phyloP scores from a whole-genome alignment of 805 yeast genomes.

The Maudiozyma bulderi region DNA sequence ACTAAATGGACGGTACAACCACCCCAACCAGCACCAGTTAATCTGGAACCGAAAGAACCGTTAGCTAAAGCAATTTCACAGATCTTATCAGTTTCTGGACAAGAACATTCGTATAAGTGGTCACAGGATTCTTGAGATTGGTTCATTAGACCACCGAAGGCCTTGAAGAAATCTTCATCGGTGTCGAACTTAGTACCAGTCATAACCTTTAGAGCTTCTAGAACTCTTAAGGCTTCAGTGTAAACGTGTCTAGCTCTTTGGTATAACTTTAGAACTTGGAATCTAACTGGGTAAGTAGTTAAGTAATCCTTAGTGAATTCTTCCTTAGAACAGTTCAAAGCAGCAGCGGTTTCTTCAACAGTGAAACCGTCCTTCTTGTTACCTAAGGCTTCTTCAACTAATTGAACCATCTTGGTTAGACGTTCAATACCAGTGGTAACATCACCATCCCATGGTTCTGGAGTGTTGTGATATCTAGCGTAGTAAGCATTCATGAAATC shows the following conservation, averaged over 20 bases:
- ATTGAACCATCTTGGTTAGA: conserved; percentile 33
- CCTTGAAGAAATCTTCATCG: conserved; percentile 29
- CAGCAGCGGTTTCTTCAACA: conserved; percentile 37
- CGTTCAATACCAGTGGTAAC: conserved; percentile 34
- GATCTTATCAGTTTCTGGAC: conserved; percentile 43
- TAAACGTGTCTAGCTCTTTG: conserved; percentile 54
- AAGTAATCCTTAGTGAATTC: conserved; percentile 38
- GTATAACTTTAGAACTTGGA: conserved; percentile 42
- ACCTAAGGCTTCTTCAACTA: conserved; percentile 37
- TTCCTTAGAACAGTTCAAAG: conserved; percentile 33
- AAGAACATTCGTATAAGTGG: conserved; percentile 43
- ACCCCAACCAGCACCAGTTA: conserved; percentile 79
- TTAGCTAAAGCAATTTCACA: conserved; percentile 43
- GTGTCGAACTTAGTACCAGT: conserved; percentile 10
- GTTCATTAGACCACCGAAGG: conserved; percentile 49
- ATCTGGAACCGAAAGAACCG: conserved; percentile 58
- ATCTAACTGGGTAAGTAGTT: conserved; percentile 45
- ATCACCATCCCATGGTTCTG: conserved; percentile 39
- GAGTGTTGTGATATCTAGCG: conserved; percentile 17
- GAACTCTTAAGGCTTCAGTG: conserved; percentile 49
- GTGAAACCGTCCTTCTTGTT: conserved; percentile 40
- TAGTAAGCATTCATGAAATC: conserved; percentile 51
- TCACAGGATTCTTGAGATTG: conserved; percentile 48
- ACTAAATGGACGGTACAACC: conserved; percentile 64
- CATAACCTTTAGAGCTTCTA: conserved; percentile 38